Conservation (phyloP, 2,329 filamentous ascomycete species). For the Aspergillus sergii region DNA sequence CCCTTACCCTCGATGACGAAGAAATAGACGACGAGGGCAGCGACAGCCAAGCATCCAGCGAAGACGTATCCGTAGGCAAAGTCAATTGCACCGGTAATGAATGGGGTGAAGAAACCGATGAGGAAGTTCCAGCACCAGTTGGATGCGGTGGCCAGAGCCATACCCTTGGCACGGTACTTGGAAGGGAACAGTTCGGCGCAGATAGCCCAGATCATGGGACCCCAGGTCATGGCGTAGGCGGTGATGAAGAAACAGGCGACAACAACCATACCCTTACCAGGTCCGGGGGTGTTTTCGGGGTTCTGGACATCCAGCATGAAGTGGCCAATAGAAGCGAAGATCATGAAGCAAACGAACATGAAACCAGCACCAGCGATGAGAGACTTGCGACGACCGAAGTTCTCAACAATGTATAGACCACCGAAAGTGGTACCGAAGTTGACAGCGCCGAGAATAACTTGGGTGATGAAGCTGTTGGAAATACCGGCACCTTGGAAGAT, state of each 20-base stretch:
- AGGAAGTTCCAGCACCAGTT: conserved; percentile 78
- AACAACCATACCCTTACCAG: conserved; percentile 70
- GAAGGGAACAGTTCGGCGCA: conserved; percentile 47
- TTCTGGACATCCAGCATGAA: conserved; percentile 41
- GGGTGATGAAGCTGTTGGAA: conserved; percentile 63
- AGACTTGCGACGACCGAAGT: conserved; percentile 68
- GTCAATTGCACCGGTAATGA: conserved; percentile 71
- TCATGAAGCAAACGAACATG: conserved; percentile 66
- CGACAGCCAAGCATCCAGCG: conserved; percentile 68
- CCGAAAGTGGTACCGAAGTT: conserved; percentile 69
- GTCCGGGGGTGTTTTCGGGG: conserved; percentile 48
- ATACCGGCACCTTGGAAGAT: conserved; percentile 67
- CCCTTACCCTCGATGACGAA: conserved; percentile 75
- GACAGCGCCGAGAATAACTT: conserved; percentile 67
- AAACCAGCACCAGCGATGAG: conserved; percentile 67
- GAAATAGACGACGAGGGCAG: conserved; percentile 67
- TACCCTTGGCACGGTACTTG: conserved; percentile 68
- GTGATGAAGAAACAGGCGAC: conserved; percentile 73
- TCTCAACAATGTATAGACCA: conserved; percentile 70
- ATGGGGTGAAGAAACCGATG: conserved; percentile 75
- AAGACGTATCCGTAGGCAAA: conserved; percentile 78
- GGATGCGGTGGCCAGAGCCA: conserved; percentile 76
- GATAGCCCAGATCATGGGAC: conserved; percentile 58
- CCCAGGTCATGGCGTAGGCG: conserved; percentile 70
- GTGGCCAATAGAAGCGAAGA: conserved; percentile 63